Conservation (phyloP, 2,329 filamentous ascomycete genomes). For the Xylaria sp. region DNA sequence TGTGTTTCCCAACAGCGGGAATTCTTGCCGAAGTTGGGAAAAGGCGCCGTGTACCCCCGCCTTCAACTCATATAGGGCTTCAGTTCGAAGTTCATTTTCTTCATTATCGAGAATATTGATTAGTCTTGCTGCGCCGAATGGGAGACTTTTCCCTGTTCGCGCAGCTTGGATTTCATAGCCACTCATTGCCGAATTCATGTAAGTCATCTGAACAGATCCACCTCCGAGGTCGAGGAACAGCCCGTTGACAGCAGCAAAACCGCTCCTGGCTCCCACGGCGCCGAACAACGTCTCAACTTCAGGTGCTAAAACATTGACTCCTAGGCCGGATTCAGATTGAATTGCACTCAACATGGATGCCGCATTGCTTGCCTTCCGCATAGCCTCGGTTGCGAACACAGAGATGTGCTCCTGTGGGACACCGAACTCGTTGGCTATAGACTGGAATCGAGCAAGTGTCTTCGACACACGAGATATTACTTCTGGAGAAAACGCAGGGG, state of each 20-base stretch:
- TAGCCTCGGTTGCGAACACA: constrained; percentile 88
- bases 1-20: constrained; percentile 58
- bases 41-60: constrained; percentile 66
- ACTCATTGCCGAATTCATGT: constrained; percentile 56
- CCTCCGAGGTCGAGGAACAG: constrained; percentile 88
- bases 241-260: constrained; percentile 70
- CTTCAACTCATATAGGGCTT: constrained; percentile 61
- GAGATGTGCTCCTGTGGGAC: constrained; percentile 70
- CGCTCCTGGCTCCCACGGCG: constrained; percentile 81
- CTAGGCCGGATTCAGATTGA: constrained; percentile 65
- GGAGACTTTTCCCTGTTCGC: constrained; percentile 60
- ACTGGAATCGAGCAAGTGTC: constrained; percentile 72
- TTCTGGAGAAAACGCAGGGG: constrained; percentile 52
- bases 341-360: constrained; percentile 71
- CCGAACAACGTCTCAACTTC: constrained; percentile 83
- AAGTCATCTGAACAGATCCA: constrained; percentile 69
- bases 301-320: constrained; percentile 75
- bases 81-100: constrained; percentile 47
- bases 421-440: constrained; percentile 70
- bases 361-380: constrained; percentile 78
- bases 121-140: constrained; percentile 65
- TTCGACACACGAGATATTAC: constrained; percentile 71
- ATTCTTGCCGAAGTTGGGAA: constrained; percentile 53
- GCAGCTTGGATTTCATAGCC: constrained; percentile 61
- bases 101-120: constrained; percentile 54